phyloP scores from a whole-genome alignment of 768 basidiomycete species.

The Termitomyces eurrhizus region DNA sequence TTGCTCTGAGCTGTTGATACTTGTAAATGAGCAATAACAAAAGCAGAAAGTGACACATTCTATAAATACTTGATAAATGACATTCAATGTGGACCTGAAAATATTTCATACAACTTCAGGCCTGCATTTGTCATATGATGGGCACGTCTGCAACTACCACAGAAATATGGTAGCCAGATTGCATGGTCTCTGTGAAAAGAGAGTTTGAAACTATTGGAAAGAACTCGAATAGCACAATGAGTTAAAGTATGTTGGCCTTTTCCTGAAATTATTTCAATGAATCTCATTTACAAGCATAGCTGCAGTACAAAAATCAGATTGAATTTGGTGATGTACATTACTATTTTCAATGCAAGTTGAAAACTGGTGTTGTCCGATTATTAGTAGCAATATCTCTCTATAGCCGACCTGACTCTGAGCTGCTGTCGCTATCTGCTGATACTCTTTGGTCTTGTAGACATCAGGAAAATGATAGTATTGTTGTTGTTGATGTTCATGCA shows the following conservation, averaged over 20 bases:
- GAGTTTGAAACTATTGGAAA: neutral
- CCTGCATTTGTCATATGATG: slow-evolving; percentile 12
- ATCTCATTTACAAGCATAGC: neutral
- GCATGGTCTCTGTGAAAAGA: slow-evolving; percentile 17
- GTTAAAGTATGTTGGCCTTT: neutral
- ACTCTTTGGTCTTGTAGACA: too few species aligned
- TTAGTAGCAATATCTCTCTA: too few species aligned
- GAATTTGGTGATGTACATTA: slow-evolving; percentile 13
- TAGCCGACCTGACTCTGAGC: too few species aligned
- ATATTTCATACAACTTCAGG: slow-evolving; percentile 4
- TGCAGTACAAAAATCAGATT: slow-evolving; percentile 3
- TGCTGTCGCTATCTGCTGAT: too few species aligned
- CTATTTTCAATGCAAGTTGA: slow-evolving; percentile 8
- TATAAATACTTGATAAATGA: neutral
- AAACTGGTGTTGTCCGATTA: neutral
- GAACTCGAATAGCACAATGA: neutral
- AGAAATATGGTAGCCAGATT: slow-evolving; percentile 17
- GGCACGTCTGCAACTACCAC: slow-evolving; percentile 16
- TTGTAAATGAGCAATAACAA: neutral
- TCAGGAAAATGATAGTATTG: too few species aligned
- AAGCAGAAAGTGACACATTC: neutral
- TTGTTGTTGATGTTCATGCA: too few species aligned
- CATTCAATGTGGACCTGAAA: neutral
- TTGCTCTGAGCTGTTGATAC: slow-evolving; percentile 19
- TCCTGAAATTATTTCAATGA: neutral